Conservation (phyloP, 2,329 filamentous ascomycete species). For the Ceratocystis albifundus region DNA sequence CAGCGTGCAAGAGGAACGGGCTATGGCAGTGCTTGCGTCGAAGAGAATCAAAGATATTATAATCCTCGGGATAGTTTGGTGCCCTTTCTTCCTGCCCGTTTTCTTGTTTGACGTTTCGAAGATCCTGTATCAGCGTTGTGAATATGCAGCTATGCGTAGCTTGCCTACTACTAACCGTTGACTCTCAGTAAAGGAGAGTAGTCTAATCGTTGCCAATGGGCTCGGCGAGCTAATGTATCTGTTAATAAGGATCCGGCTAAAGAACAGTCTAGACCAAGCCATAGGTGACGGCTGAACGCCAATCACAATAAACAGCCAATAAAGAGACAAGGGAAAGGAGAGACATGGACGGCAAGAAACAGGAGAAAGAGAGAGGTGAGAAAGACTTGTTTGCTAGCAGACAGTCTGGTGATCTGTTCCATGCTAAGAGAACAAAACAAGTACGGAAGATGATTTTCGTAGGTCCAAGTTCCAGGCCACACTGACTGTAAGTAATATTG, state of each 20-base stretch:
- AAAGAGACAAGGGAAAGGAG: neutral
- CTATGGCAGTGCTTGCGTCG: too few species aligned
- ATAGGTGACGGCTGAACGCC: neutral
- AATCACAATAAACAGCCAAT: neutral
- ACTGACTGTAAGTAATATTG: too few species aligned
- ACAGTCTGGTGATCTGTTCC: neutral
- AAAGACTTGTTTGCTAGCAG: neutral
- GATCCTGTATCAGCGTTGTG: neutral
- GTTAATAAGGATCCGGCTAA: neutral
- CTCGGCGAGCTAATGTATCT: neutral
- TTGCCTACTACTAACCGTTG: neutral
- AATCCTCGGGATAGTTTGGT: neutral
- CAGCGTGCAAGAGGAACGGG: too few species aligned
- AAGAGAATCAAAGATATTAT: too few species aligned
- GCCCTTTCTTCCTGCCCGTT: neutral
- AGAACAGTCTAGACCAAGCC: slow-evolving; percentile 8
- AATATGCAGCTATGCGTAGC: too few species aligned
- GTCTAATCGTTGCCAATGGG: too few species aligned
- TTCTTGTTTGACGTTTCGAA: neutral
- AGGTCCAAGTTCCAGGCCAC: too few species aligned
- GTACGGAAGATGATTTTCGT: neutral
- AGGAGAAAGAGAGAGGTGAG: neutral
- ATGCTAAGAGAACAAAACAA: neutral
- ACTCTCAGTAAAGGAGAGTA: neutral
- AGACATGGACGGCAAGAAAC: neutral